Percentiles rank a stretch among this genome's conserved stretches.
These are phyloP conservation scores for Lachancea lanzarotensis DNA, from an alignment of 805 yeast genomes.

Conservation along the genomic window DNA sequence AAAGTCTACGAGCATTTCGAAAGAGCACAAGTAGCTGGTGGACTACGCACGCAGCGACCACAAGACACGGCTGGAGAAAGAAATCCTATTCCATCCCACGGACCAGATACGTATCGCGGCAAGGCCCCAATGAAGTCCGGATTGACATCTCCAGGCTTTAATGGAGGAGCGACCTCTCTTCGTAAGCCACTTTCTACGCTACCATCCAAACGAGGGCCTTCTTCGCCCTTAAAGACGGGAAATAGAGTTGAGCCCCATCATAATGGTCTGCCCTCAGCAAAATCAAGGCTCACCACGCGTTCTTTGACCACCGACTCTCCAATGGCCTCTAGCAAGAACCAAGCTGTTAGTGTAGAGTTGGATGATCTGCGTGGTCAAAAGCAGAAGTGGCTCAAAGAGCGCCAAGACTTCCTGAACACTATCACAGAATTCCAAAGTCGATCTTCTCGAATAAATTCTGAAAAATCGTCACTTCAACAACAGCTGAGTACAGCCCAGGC, in stretches of 20 bases:
- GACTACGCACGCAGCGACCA: neutral
- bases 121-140: neutral
- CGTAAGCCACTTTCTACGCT: slow-evolving; percentile 31
- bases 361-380: slow-evolving; percentile 47
- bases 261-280: slow-evolving; percentile 34
- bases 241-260: slow-evolving; percentile 1
- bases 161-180: slow-evolving; percentile 10
- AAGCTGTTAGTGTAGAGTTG: slow-evolving; percentile 7
- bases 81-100: slow-evolving; percentile 9
- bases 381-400: slow-evolving; percentile 30
- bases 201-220: slow-evolving; percentile 64
- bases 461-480: slow-evolving; percentile 33
- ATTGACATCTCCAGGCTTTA: slow-evolving; percentile 7
- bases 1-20: slow-evolving; percentile 59
- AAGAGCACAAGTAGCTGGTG: slow-evolving; percentile 12
- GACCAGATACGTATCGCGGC: neutral
- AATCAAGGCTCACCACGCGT: slow-evolving; percentile 35
- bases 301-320: slow-evolving; percentile 13
- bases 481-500: slow-evolving; percentile 22
- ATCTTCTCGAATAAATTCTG: slow-evolving; percentile 44
- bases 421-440: slow-evolving; percentile 28
- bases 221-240: slow-evolving; percentile 54
- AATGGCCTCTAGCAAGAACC: neutral
- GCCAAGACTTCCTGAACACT: slow-evolving; percentile 27
- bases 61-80: neutral